Percentiles rank a stretch among this genome's conserved stretches.
These are phyloP conservation scores for Tricholoma terreum DNA, from an alignment of 768 basidiomycete genomes.

Conservation along the genomic window DNA sequence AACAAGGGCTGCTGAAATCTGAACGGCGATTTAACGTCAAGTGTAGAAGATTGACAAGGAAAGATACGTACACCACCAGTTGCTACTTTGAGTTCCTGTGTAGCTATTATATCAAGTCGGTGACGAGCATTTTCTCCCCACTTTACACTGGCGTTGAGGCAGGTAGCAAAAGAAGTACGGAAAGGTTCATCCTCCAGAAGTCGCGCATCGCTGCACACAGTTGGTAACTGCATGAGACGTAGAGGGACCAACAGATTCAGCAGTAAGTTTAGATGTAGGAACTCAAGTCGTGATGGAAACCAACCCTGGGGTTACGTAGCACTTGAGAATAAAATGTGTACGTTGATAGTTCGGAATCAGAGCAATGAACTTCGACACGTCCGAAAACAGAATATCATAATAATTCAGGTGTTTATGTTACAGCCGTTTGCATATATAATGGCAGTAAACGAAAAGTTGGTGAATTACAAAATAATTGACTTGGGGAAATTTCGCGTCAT, in stretches of 20 bases:
- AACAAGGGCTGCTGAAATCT: slow-evolving; percentile 9
- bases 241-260: background rate
- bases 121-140: background rate
- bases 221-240: slow-evolving; percentile 17
- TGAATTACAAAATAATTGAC: too few relatives aligned
- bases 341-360: too few relatives aligned
- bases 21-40: background rate
- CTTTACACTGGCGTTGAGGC: background rate
- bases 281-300: background rate
- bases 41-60: background rate
- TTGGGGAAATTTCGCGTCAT: too few relatives aligned
- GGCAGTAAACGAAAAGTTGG: too few relatives aligned
- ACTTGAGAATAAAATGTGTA: background rate
- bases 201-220: slow-evolving; percentile 20
- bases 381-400: too few relatives aligned
- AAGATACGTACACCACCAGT: slow-evolving; percentile 1
- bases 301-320: background rate
- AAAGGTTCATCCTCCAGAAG: slow-evolving; percentile 21
- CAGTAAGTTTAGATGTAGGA: background rate
- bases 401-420: too few relatives aligned
- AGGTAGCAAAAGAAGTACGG: slow-evolving; percentile 4
- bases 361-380: too few relatives aligned
- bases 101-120: slow-evolving; percentile 4
- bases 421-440: too few relatives aligned
- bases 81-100: background rate